A percentile compares a stretch with the other conserved stretches of the same genome.
phyloP scores from a whole-genome alignment of 2,329 filamentous ascomycete genomes.

The Ophiobolus disseminans region DNA sequence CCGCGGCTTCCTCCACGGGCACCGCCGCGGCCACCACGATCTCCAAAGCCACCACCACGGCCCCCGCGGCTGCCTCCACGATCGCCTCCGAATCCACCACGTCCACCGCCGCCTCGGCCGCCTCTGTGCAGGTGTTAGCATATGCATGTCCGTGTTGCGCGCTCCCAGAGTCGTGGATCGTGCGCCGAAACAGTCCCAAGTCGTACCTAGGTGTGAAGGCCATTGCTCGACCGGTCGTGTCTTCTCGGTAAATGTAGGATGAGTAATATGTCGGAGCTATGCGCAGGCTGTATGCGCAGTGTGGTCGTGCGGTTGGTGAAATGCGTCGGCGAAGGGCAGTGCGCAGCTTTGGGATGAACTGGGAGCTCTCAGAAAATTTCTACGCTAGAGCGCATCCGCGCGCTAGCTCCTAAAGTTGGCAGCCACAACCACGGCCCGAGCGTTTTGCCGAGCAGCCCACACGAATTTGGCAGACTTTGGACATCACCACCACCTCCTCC shows the following conservation, averaged over 20 bases:
- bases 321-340: too few relatives aligned
- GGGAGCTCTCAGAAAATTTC: slow-evolving; percentile 21
- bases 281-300: slow-evolving; percentile 23
- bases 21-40: slow-evolving; percentile 30
- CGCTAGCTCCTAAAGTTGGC: too few relatives aligned
- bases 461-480: slow-evolving; percentile 35
- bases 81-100: slow-evolving; percentile 22
- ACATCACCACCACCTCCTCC: slow-evolving; percentile 27
- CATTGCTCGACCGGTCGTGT: slow-evolving; percentile 26
- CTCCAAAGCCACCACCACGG: slow-evolving; percentile 33
- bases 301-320: slow-evolving; percentile 4
- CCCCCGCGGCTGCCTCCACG: slow-evolving; percentile 34
- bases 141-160: neutral
- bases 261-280: too few relatives aligned
- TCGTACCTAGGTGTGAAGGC: slow-evolving; percentile 41
- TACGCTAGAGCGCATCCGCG: slow-evolving; percentile 6
- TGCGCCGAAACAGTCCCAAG: neutral
- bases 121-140: slow-evolving; percentile 31
- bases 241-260: slow-evolving; percentile 8
- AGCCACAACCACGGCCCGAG: too few relatives aligned
- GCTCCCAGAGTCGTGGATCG: neutral
- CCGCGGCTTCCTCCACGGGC: slow-evolving; percentile 28
- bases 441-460: slow-evolving; percentile 35
- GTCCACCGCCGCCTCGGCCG: slow-evolving; percentile 46
- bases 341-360: too few relatives aligned